These are phyloP conservation scores for Leccinum truebloodii DNA, from an alignment of 768 basidiomycete species.

Conservation along the genomic window DNA sequence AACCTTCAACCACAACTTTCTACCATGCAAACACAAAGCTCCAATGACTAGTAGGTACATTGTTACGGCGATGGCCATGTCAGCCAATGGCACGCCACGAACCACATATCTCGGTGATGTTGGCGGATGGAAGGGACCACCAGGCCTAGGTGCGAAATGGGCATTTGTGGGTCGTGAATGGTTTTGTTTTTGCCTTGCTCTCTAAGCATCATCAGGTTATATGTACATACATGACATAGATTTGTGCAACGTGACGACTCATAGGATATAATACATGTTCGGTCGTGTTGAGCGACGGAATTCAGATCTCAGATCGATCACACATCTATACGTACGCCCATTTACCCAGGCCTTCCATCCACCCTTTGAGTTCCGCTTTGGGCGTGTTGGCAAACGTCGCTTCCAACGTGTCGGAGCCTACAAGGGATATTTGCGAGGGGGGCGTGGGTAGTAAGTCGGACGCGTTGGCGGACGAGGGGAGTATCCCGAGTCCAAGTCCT, in stretches of 20 bases:
- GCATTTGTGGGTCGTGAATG: too few relatives aligned
- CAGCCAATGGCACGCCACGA: too few relatives aligned
- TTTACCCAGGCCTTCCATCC: conserved; percentile 38
- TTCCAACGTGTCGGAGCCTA: conserved; percentile 14
- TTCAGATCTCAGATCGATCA: background rate
- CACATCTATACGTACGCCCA: conserved; percentile 41
- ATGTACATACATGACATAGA: too few relatives aligned
- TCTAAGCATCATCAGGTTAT: too few relatives aligned
- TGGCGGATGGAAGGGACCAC: too few relatives aligned
- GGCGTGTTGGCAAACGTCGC: conserved; percentile 30
- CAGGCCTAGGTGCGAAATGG: too few relatives aligned
- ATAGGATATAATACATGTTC: background rate
- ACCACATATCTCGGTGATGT: too few relatives aligned
- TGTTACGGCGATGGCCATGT: too few relatives aligned
- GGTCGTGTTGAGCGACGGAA: background rate
- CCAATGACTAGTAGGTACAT: too few relatives aligned
- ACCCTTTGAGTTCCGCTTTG: conserved; percentile 32
- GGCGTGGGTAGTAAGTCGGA: conserved; percentile 30
- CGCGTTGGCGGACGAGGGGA: conserved; percentile 50
- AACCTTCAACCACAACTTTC: too few relatives aligned
- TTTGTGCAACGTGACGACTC: too few relatives aligned
- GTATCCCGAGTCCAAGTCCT: conserved; percentile 87
- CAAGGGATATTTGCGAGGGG: conserved; percentile 11
- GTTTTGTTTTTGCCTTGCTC: background rate
- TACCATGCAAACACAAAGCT: too few relatives aligned